phyloP scores from a whole-genome alignment of 2,329 filamentous ascomycete species.

The Leptographium lundbergii region DNA sequence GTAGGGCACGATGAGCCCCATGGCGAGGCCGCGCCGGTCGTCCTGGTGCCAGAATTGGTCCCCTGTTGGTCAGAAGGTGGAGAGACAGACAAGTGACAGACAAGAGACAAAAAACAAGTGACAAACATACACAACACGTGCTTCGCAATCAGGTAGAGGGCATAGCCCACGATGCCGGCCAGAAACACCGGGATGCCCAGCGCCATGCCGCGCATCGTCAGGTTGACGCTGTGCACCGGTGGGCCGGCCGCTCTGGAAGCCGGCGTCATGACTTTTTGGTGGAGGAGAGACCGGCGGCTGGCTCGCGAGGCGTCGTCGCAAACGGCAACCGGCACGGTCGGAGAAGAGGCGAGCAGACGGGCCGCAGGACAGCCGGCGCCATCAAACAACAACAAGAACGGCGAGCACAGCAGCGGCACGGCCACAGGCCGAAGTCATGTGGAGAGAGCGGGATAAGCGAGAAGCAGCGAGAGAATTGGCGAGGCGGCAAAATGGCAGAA shows the following conservation, averaged over 20 bases:
- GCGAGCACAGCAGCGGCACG: too few relatives aligned
- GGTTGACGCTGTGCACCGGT: slow-evolving; percentile 9
- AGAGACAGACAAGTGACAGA: not conserved
- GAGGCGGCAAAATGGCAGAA: not conserved
- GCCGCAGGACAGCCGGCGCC: too few relatives aligned
- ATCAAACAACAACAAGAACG: too few relatives aligned
- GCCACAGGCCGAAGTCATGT: not conserved
- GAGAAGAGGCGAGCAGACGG: too few relatives aligned
- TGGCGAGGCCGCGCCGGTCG: slow-evolving; percentile 42
- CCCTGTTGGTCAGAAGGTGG: slow-evolving; percentile 32
- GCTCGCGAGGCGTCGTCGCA: too few relatives aligned
- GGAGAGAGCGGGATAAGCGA: not conserved
- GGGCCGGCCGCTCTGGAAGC: not conserved
- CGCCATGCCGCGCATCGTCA: slow-evolving; percentile 5
- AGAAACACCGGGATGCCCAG: slow-evolving; percentile 56
- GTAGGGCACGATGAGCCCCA: slow-evolving; percentile 54
- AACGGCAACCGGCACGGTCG: too few relatives aligned
- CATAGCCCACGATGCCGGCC: slow-evolving; percentile 51
- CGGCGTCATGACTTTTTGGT: not conserved
- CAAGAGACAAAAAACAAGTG: not conserved
- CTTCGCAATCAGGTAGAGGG: slow-evolving; percentile 57
- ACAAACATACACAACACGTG: slow-evolving; percentile 50
- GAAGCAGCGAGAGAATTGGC: not conserved
- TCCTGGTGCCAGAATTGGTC: slow-evolving; percentile 50
- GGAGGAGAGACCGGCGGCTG: not conserved